Evolutionary conservation across 2,329 filamentous ascomycete genomes (phyloP), one percentile per base, ranked within the genome.

Genomic region (Sclerotinia glacialis): DNA sequence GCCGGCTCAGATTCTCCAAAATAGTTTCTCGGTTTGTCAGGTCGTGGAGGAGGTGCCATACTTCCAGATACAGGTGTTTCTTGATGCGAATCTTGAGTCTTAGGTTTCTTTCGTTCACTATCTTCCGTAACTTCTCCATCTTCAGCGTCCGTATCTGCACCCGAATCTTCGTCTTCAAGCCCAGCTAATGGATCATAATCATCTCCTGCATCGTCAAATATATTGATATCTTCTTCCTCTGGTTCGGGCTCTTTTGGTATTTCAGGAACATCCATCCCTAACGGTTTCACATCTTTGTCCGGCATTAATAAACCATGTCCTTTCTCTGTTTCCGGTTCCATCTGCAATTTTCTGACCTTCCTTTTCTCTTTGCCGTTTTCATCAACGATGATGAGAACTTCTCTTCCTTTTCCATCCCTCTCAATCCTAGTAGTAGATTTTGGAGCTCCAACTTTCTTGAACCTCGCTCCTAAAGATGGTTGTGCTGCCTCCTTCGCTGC

Each of bases 181-280:
- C 81, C 87, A 3, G 86, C 87, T 52, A 90, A 76, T 1, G 88
- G 88, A 73, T 90, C 83, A 74, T 90, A 90, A 72, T 90, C 87
- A 66, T 87, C 86, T 3, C 84, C 87, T 0, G 81, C 86, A 64
- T 84, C 86, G 49, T 86, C 87, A 70, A 90, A 90, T 9, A 90
- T 90, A 71, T 89, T 81, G 31, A 86, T 76, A 63, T 89, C 82
- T 66, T 85, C 80, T 47, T 85, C 80, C 26, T 85, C 81, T 69
- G 84, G 79, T 12, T 82, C 76, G 66, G 78, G 76, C 8, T 78
- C 77, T 46, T 81, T 80, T 54, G 81, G 77, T 47, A 83, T 79
- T 62, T 88, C 85, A 2, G 87, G 86, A 9, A 89, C 84, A 66
- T 88, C 85, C 86, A 89, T 89, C 0, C 86, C 87, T 0, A 89